These are phyloP conservation scores for Pluteus cervinus DNA, from an alignment of 768 basidiomycete species.

Conservation along the genomic window DNA sequence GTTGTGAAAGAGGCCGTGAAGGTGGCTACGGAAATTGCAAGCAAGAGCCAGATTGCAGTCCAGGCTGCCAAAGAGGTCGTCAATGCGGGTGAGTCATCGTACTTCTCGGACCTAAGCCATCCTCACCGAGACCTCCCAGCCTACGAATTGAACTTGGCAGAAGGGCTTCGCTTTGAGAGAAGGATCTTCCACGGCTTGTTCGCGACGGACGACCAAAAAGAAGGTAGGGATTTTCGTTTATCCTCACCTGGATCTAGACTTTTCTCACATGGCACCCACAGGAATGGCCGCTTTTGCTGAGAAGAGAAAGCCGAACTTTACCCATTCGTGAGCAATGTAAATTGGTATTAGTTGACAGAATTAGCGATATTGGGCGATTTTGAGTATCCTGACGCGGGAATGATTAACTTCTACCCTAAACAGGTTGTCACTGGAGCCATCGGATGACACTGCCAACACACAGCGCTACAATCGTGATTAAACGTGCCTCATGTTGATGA, in stretches of 20 bases:
- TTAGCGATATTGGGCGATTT: not conserved
- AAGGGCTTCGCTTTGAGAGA: constrained; percentile 85
- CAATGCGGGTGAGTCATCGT: constrained; percentile 58
- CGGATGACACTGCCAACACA: constrained; percentile 32
- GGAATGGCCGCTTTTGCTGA: constrained; percentile 95
- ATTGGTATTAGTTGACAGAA: too few relatives aligned
- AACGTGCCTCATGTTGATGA: not conserved
- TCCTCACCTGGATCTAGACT: constrained; percentile 7
- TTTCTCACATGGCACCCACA: constrained; percentile 21
- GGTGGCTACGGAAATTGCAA: constrained; percentile 72
- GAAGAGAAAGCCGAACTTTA: constrained; percentile 86
- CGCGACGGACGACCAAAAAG: constrained; percentile 92
- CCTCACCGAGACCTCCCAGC: constrained; percentile 34
- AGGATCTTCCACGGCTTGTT: constrained; percentile 89
- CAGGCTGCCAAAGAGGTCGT: constrained; percentile 92
- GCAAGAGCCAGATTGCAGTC: constrained; percentile 77
- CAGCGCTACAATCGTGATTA: constrained; percentile 18
- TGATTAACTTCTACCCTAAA: constrained; percentile 1
- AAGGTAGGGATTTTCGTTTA: constrained; percentile 50
- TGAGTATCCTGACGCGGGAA: constrained; percentile 11
- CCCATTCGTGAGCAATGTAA: constrained; percentile 36
- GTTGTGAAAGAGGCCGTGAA: constrained; percentile 85
- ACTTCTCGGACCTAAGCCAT: not conserved
- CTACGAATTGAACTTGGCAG: constrained; percentile 71
- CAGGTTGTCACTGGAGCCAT: constrained; percentile 24